Conservation (phyloP, 2,329 filamentous ascomycete genomes). For the Aspergillus proliferans region DNA sequence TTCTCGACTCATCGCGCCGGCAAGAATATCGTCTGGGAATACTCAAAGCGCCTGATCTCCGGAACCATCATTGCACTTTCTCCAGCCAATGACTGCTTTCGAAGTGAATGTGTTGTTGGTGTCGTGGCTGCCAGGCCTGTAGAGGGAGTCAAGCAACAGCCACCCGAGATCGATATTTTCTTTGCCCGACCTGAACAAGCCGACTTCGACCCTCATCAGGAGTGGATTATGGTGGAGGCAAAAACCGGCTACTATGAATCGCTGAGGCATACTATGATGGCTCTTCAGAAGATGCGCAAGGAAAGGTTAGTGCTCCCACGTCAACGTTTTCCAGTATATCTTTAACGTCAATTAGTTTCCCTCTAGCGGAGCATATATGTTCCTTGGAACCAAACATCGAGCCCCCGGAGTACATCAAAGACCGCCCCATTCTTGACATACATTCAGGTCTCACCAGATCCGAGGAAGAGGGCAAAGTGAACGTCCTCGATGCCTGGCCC, state of each 20-base stretch:
- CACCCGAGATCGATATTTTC: slow-evolving; percentile 69
- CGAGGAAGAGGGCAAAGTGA: slow-evolving; percentile 38
- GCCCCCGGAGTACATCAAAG: slow-evolving; percentile 48
- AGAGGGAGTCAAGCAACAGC: slow-evolving; percentile 56
- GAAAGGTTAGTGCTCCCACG: slow-evolving; percentile 39
- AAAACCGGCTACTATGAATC: slow-evolving; percentile 71
- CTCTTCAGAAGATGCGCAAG: slow-evolving; percentile 59
- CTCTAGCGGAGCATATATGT: slow-evolving; percentile 40
- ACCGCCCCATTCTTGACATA: slow-evolving; percentile 48
- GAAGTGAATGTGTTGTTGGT: slow-evolving; percentile 61
- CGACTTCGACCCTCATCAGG: slow-evolving; percentile 61
- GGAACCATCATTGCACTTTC: slow-evolving; percentile 53
- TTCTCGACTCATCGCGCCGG: slow-evolving; percentile 63
- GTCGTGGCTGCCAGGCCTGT: slow-evolving; percentile 65
- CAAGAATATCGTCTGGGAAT: slow-evolving; percentile 63
- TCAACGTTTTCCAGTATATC: not conserved
- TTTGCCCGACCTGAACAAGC: slow-evolving; percentile 58
- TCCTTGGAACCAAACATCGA: slow-evolving; percentile 34
- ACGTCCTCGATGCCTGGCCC: slow-evolving; percentile 55
- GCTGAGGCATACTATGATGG: slow-evolving; percentile 63
- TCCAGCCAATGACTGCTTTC: slow-evolving; percentile 54
- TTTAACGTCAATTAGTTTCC: slow-evolving; percentile 31
- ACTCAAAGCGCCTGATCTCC: slow-evolving; percentile 52
- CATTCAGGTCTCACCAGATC: slow-evolving; percentile 35
- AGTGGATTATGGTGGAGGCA: slow-evolving; percentile 74